Evolutionary conservation across 1,284 basidiomycete species (phyloP), one percentile per base, ranked within the genome.

Genomic region (Earliella scabrosa): DNA sequence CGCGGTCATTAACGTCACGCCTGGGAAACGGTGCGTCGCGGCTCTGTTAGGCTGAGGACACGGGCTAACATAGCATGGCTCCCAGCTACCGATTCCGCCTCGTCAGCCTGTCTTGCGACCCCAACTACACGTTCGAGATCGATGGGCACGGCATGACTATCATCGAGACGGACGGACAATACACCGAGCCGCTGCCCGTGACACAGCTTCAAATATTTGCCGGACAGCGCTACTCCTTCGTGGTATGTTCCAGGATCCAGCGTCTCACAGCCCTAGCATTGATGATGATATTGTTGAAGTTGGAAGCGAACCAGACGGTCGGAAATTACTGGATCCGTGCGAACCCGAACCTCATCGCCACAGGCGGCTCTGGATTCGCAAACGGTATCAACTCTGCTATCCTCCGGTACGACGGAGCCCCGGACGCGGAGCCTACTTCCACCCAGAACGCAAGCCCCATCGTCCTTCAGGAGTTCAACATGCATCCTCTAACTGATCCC

Each of bases 161-260:
- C 50, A 85, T 85, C 58, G 83, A 85, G 61, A 75, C 72, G 0
- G 83, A 85, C 57, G 81, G 80, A 5, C 66, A 77, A 34, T 74
- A 74, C 55, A 71, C 71, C 10, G 35, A 70, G 29, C 77, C 83
- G 2, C 52, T 73, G 5, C 67, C 64, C 2, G 79, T 80, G 2
- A 75, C 79, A 50, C 65, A 66, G 2, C 66, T 81, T 27, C 68
- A 72, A 32, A 78, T 82, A 40, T 73, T 65, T 54, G 68, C 69
- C 9, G 73, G 67, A 29, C 75, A 76, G 52, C 67, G 70, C 32
- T 73, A 73, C 68, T 70, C 77, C 64, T 64, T 68, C 45, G 54
- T 68, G 21, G 66, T 66, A 56, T 40, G 66, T 58, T 3, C 26
- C 13, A 7, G 31, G 5, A 4, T 18, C 3, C 4, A 21, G 9